Percentiles rank a stretch among this genome's conserved stretches.
phyloP scores from a whole-genome alignment of 352 stramenopile genomes.

The Elongisporangium prolatum region DNA sequence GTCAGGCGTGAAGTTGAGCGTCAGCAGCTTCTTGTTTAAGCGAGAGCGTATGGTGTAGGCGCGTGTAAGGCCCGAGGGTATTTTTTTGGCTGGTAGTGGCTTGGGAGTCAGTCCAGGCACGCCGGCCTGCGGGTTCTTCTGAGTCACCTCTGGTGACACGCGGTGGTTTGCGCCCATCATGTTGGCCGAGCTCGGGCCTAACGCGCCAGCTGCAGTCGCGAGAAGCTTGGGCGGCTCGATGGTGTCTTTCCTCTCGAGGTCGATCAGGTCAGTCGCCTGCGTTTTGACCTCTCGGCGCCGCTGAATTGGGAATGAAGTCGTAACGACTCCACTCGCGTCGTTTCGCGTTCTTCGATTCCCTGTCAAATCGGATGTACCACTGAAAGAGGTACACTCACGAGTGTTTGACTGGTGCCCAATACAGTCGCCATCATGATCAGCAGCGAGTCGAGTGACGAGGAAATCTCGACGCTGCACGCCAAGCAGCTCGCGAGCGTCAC shows the following conservation, averaged over 20 bases:
- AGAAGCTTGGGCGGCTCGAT: not conserved
- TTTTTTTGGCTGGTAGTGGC: slow-evolving; percentile 25
- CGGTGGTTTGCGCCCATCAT: slow-evolving; percentile 41
- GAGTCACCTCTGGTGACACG: slow-evolving; percentile 66
- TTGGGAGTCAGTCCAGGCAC: slow-evolving; percentile 41
- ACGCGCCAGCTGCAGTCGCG: not conserved
- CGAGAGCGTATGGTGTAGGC: not conserved
- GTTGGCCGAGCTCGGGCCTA: not conserved
- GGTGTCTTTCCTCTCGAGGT: not conserved
- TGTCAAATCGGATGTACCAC: not conserved
- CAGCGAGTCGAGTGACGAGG: slow-evolving; percentile 87
- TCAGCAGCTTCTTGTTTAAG: slow-evolving; percentile 15
- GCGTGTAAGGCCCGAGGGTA: not conserved
- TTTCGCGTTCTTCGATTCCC: not conserved
- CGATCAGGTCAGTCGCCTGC: not conserved
- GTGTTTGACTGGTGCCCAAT: not conserved
- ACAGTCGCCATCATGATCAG: slow-evolving; percentile 53
- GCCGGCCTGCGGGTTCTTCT: slow-evolving; percentile 54
- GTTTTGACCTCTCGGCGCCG: not conserved
- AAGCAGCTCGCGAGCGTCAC: slow-evolving; percentile 16
- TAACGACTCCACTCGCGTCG: not conserved
- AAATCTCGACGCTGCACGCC: slow-evolving; percentile 69
- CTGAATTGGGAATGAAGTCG: not conserved
- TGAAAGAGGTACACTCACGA: not conserved
- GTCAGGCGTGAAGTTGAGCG: slow-evolving; percentile 16